Evolutionary conservation across 176 grass and related monocot genomes (phyloP), one percentile per base, ranked within the genome.

Genomic region (Musa schizocarpa): DNA sequence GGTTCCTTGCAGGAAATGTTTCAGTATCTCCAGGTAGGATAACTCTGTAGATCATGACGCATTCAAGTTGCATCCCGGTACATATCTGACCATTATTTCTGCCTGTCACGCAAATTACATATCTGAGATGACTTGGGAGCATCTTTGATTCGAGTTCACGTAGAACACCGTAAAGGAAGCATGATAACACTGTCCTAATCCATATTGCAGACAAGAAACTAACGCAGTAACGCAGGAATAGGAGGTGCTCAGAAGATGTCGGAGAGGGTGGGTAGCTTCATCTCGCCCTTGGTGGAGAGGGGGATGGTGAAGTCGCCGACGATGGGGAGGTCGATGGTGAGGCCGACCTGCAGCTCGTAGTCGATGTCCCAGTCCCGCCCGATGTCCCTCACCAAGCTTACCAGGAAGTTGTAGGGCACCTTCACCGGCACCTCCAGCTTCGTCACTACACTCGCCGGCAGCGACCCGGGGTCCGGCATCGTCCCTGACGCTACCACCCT

Each of bases 351-450:
- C n/a, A 97, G 82, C 54, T 70, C 63, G 80, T 97, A 97, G 72
- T 97, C 90, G 55, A 97, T 83, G 82, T 97, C 93, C 93, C 90
- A 90, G 77, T 97, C 93, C 50, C 82, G 27, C 1, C 86, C 90
- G 1, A 88, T 63, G 58, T 97, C 93, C 78, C 76, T 85, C 19
- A 82, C 56, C 34, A 93, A 1, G 2, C 90, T 83, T 29, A 97
- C 61, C 71, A 93, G 62, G 69, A 97, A 76, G 72, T 97, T 83
- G 72, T 97, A 93, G 13, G 90, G 87, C 79, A 97, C 82, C 82
- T 87, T 93, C 48, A 92, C 86, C 9, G 86, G 86, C 17, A 97
- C 16, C 48, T 70, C 68, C 43, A 70, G 48, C 43, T 50, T 70
- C 43, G 68, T 70, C 29, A 2, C 43, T 17, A 8, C 43, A 17